Conservation (phyloP, 2,329 filamentous ascomycete species). For the Trichoderma sp. region DNA sequence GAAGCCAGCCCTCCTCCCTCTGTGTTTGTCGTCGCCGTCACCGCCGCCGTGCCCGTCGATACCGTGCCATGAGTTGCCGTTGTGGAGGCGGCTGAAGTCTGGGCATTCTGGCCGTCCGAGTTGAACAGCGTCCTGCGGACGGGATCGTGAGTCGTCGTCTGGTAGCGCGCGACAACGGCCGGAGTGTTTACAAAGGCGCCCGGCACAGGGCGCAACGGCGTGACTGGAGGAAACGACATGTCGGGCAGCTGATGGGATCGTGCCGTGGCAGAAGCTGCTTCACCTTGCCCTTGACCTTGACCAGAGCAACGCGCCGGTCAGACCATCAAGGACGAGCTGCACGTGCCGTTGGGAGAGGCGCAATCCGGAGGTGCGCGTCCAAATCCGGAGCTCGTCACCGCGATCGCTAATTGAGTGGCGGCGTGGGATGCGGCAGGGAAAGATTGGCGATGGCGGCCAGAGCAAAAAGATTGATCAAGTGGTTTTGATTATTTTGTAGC, state of each 20-base stretch:
- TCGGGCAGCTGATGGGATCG: constrained; percentile 24
- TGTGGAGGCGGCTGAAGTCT: constrained; percentile 21
- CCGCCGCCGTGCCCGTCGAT: constrained; percentile 25
- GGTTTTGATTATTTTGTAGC: constrained; percentile 17
- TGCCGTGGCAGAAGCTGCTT: constrained; percentile 6
- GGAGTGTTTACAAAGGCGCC: constrained; percentile 76
- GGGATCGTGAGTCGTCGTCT: constrained; percentile 41
- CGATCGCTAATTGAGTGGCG: constrained; percentile 11
- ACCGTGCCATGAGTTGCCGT: background rate
- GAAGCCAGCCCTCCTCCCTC: constrained; percentile 31
- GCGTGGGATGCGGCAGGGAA: background rate
- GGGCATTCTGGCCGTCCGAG: constrained; percentile 29
- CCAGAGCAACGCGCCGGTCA: constrained; percentile 29
- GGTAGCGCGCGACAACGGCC: constrained; percentile 52
- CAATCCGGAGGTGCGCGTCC: constrained; percentile 15
- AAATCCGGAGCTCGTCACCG: constrained; percentile 16
- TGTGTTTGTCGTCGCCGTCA: constrained; percentile 27
- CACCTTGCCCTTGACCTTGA: constrained; percentile 29
- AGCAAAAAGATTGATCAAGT: constrained; percentile 3
- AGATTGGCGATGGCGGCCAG: constrained; percentile 13
- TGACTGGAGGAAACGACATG: constrained; percentile 57
- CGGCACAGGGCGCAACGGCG: constrained; percentile 69
- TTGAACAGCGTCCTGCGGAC: constrained; percentile 52
- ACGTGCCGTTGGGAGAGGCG: constrained; percentile 18
- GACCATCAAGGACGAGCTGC: constrained; percentile 31